Evolutionary conservation across 805 yeast genomes (phyloP), one percentile per base, ranked within the genome.

Genomic region (Ogataea thermomethanolica): DNA sequence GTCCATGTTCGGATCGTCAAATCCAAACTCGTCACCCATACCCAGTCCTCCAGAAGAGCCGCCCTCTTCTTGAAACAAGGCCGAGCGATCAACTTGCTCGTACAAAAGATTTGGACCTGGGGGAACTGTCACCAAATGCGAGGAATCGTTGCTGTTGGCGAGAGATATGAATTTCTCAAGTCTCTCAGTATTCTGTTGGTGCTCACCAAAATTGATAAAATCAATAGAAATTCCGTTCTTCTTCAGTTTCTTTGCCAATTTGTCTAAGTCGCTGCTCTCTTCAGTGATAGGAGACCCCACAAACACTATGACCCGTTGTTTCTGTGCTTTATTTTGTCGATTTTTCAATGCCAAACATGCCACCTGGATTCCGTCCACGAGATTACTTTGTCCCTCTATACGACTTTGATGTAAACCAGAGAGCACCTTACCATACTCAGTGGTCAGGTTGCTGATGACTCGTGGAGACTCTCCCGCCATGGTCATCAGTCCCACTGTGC

Each of bases 341-440:
- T 91, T 97, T 61, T 90, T 93, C 58, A 91, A 78, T 13, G 97
- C 97, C 56, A 93, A 66, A 50, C 84, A 83, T 10, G 98, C 98
- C 47, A 93, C 95, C 66, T 90, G 96, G 52, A 93, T 79, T 8
- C 95, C 95, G 27, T 89, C 83, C 22, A 82, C 69, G 43, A 93
- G 72, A 56, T 88, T 85, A 28, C 70, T 62, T 25, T 59, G 58
- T 2, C 96, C 96, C 11, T 71, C 69, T 40, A 93, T 79, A 50
- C 75, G 76, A 24, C 82, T 81, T 32, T 84, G 88, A 56, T 88
- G 95, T 30, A 88, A 70, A 6, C 96, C 97, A 15, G 86, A 70
- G 48, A 90, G 70, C 38, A 93, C 76, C 61, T 82, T 85, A 33
- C 96, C 96, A 52, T 79, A 84, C 58, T 90, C 96, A 0, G 81